Evolutionary conservation across 345 rosid species (phyloP), one percentile per base, ranked within the genome.

Genomic region (Populus nigra): DNA sequence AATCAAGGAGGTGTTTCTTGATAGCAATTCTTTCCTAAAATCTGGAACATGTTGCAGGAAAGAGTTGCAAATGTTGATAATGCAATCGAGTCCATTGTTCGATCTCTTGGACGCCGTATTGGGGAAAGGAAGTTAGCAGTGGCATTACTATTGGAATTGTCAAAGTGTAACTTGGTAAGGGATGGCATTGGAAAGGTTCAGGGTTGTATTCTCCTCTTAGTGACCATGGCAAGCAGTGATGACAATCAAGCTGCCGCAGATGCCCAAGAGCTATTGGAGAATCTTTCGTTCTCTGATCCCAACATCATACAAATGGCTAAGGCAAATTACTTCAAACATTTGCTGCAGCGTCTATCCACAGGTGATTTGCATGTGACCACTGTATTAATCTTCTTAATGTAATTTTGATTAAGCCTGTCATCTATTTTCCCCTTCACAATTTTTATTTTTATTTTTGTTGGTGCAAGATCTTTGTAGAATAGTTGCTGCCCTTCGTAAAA

Each of bases 191-290:
- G 94, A 69, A 84, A 85, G 65, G 88, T 77, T 41, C 90, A 86
- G 78, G 90, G 94, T 67, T 88, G 91, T 82, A 86, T 91, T 75
- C 87, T 91, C 77, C 88, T 88, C 59, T 77, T 91, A 74, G 94
- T 88, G 83, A 91, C 94, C 25, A 86, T 91, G 84, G 82, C 88
- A 68, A 87, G 81, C 72, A 81, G 83, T 80, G 92, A 86, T 76
- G 92, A 88, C 33, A 73, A 36, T 73, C 88, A 88, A 82, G 89
- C 86, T 74, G 80, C 91, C 23, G 72, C 70, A 69, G 85, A 89
- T 79, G 94, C 91, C 9, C 77, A 80, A 38, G 83, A 83, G 79
- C 82, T 91, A 61, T 72, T 91, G 85, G 88, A 87, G 65, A 88
- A 77, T 49, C 92, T 91, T 69, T 84, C 94, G 5, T 88, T 84